phyloP scores from a whole-genome alignment of 768 basidiomycete genomes.

The Tricholoma terreum region DNA sequence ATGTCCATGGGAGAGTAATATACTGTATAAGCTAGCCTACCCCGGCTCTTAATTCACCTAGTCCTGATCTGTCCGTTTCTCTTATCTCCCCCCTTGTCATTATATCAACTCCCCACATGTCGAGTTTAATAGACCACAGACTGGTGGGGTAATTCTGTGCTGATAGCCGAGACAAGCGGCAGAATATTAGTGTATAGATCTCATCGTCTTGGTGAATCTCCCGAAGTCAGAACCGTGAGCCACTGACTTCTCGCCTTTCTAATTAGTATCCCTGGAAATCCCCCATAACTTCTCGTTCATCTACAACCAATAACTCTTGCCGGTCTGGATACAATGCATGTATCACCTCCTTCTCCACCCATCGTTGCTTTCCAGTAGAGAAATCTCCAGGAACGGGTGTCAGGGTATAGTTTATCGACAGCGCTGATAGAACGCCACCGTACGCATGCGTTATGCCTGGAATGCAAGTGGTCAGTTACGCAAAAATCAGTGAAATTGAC shows the following conservation, averaged over 20 bases:
- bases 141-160: too few species aligned
- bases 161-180: too few species aligned
- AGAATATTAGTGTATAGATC: too few species aligned
- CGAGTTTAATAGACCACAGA: too few species aligned
- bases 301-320: constrained; percentile 45
- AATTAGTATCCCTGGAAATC: constrained; percentile 25
- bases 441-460: constrained; percentile 91
- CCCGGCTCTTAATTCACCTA: too few species aligned
- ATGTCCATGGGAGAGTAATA: too few species aligned
- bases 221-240: too few species aligned
- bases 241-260: not conserved
- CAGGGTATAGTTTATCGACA: constrained; percentile 83
- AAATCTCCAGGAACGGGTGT: constrained; percentile 47
- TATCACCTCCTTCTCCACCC: constrained; percentile 63
- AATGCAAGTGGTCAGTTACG: not conserved
- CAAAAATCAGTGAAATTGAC: not conserved
- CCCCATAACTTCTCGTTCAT: constrained; percentile 46
- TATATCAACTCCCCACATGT: too few species aligned
- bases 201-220: too few species aligned
- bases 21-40: too few species aligned
- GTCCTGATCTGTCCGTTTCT: too few species aligned
- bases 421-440: constrained; percentile 85
- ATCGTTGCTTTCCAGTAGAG: constrained; percentile 32
- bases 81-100: too few species aligned
- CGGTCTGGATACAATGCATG: constrained; percentile 59